Base-by-base conservation (phyloP, 2,329 filamentous ascomycete genomes). In the Stemphylium vesicarium region DNA sequence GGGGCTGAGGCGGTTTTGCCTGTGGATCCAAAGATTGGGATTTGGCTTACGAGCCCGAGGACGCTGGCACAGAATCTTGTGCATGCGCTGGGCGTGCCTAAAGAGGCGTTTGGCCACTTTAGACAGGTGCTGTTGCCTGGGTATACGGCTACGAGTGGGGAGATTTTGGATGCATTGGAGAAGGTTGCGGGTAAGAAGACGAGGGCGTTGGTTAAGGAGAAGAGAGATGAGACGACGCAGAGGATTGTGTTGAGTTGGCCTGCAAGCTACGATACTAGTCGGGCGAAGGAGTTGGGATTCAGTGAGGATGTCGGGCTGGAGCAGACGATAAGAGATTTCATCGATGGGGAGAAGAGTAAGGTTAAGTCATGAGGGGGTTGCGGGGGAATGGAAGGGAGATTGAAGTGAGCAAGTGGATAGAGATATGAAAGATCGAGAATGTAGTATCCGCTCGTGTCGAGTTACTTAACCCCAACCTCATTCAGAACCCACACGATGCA, bases 171-270 rank as follows among this genome's bases (percentile, higher is more conserved):
- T 58, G 82, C 83, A 1, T 63, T 86, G 66, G 79, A 79, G 54
- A 80, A 80, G 57, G 81, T 86, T 1, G 83, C 80, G 5, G 84
- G 84, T 0, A 78, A 81, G 63, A 79, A 84, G 33, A 80, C 80
- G 31, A 68, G 84, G 46, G 72, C 72, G 42, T 72, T 83, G 47
- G 78, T 86, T 8, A 78, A 77, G 54, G 82, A 85, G 69, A 76
- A 82, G 68, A 77, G 80, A 35, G 81, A 82, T 59, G 73, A 79
- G 37, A 76, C 77, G 33, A 77, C 84, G 24, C 77, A 82, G 56
- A 77, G 77, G 26, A 85, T 86, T 64, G 70, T 86, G 44, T 75
- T 82, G 24, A 83, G 80, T 31, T 86, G 84, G 84, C 82, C 83
- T 1, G 80, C 79, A 1, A 78, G 78, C 32, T 85, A 85, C 62